Percentiles rank a stretch among this genome's conserved stretches.
These are phyloP conservation scores for Talaromyces stipitatus DNA, from an alignment of 495 filamentous ascomycete species.

Conservation along the genomic window DNA sequence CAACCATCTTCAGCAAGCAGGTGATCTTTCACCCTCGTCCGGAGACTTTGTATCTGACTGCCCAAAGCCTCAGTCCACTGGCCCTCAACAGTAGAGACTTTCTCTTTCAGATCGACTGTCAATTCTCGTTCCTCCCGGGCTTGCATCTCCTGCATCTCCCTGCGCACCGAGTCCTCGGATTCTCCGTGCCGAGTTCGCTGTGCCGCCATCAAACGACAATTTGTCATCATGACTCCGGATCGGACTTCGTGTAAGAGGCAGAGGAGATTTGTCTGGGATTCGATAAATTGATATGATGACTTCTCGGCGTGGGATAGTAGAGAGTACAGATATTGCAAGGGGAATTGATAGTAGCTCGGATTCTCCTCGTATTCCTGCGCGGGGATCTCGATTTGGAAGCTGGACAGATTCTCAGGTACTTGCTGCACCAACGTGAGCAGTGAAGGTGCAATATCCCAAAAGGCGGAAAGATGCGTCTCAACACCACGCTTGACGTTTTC, in stretches of 20 bases:
- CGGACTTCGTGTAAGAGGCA: conserved; percentile 91
- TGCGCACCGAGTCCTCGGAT: conserved; percentile 35
- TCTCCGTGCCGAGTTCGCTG: conserved; percentile 53
- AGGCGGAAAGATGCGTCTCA: conserved; percentile 82
- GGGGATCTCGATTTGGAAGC: conserved; percentile 63
- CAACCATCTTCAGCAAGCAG: conserved; percentile 63
- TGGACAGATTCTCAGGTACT: conserved; percentile 53
- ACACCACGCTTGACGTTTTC: conserved; percentile 80
- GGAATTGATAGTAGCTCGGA: conserved; percentile 62
- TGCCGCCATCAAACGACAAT: conserved; percentile 44
- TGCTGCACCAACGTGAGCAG: conserved; percentile 69
- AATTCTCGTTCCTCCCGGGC: conserved; percentile 57
- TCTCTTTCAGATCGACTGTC: conserved; percentile 86
- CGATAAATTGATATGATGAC: conserved; percentile 91
- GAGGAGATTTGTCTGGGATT: conserved; percentile 87
- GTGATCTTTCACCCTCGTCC: conserved; percentile 53
- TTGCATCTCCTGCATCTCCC: conserved; percentile 53
- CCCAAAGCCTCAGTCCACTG: conserved; percentile 73
- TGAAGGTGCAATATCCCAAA: conserved; percentile 94
- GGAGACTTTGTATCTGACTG: conserved; percentile 45
- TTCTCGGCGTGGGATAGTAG: conserved; percentile 81
- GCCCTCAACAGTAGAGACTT: conserved; percentile 79
- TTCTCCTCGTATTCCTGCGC: conserved; percentile 75
- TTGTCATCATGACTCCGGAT: conserved; percentile 61
- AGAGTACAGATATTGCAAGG: conserved; percentile 80